phyloP scores from a whole-genome alignment of 169 alveolate species.

The Plasmodium vivax region DNA sequence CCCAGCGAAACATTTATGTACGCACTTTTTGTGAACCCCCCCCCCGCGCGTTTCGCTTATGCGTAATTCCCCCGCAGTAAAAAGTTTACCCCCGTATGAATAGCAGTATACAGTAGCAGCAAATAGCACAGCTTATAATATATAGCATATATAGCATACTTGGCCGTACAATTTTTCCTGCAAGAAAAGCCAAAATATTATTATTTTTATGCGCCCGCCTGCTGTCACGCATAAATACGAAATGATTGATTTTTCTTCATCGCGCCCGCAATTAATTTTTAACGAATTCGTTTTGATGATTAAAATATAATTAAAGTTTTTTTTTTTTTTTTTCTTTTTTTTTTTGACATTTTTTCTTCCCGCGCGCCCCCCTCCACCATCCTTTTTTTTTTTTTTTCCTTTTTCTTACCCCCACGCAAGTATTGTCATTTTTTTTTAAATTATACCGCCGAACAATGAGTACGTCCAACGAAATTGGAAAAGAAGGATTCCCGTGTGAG shows the following conservation, averaged over 20 bases:
- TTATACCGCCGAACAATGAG: neutral
- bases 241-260: neutral
- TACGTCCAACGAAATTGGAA: neutral
- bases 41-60: neutral
- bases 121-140: neutral
- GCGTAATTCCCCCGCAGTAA: neutral
- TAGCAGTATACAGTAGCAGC: neutral
- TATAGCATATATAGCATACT: neutral
- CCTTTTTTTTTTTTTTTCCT: neutral
- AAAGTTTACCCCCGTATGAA: neutral
- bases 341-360: neutral
- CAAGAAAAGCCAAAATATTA: neutral
- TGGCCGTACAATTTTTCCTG: neutral
- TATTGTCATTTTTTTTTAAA: neutral
- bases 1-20: neutral
- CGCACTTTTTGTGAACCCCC: neutral
- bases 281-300: neutral
- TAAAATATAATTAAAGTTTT: neutral
- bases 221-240: neutral
- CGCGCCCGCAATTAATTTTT: neutral
- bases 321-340: neutral
- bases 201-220: neutral
- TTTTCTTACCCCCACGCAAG: neutral
- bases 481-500: neutral
- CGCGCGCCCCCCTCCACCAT: neutral